phyloP scores from a whole-genome alignment of 2,329 filamentous ascomycete genomes.

The Juglanconis sp. region DNA sequence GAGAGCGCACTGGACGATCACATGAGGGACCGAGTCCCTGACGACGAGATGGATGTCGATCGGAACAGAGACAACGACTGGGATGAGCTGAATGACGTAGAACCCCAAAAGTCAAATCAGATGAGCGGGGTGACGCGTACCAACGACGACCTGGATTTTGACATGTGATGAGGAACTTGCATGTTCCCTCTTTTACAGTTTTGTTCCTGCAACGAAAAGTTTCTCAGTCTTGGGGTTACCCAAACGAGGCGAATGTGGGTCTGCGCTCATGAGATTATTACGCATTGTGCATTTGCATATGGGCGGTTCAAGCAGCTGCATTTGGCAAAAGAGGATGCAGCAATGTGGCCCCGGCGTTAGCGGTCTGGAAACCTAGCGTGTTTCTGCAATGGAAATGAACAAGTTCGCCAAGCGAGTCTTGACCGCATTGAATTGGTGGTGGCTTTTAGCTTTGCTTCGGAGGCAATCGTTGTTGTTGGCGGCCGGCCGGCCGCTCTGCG shows the following conservation, averaged over 20 bases:
- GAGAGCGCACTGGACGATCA: conserved; percentile 91
- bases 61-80: conserved; percentile 49
- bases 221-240: not conserved
- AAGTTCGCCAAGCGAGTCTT: conserved; percentile 2
- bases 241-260: conserved; percentile 9
- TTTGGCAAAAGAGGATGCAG: conserved; percentile 18
- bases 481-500: too few species aligned
- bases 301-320: conserved; percentile 19
- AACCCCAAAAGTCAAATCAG: conserved; percentile 50
- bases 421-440: not conserved
- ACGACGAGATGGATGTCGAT: conserved; percentile 56
- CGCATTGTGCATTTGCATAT: conserved; percentile 21
- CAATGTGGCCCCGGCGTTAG: conserved; percentile 17
- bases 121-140: conserved; percentile 64
- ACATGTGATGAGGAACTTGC: conserved; percentile 46
- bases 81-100: conserved; percentile 57
- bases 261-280: conserved; percentile 16
- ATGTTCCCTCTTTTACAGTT: not conserved
- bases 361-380: conserved; percentile 15
- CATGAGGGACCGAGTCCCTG: conserved; percentile 56
- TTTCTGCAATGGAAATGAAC: conserved; percentile 6
- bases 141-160: conserved; percentile 64
- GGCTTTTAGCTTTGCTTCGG: conserved; percentile 9
- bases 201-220: not conserved
- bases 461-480: conserved; percentile 1